Base-by-base conservation (phyloP, 2,329 filamentous ascomycete genomes). In the Hypoxylon sp. region DNA sequence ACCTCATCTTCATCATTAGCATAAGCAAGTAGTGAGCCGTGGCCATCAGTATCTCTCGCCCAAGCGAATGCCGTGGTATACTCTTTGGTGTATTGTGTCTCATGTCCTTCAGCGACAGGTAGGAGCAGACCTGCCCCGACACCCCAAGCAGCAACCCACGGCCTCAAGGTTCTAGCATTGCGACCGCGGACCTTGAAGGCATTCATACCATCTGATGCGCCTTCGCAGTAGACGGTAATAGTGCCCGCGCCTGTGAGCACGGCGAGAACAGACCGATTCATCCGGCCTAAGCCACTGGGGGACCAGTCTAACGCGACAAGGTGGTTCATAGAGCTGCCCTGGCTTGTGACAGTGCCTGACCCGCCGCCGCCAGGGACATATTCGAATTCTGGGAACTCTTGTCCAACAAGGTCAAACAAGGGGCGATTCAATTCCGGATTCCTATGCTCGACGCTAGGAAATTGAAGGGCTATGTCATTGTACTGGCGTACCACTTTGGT, bases 131-230 rank as follows among this genome's bases (percentile, higher is more conserved):
- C 82, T 44, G 84, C 85, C 5, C 87, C 87, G 2, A 89, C 77
- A 0, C 85, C 85, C 87, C 87, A 90, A 1, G 88, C 80, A 0
- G 86, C 81, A 61, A 82, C 80, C 87, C 87, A 89, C 14, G 80
- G 81, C 29, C 78, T 74, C 44, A 80, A 74, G 29, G 83, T 82
- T 71, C 85, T 83, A 9, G 81, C 78, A 14, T 81, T 79, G 9
- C 78, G 77, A 8, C 81, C 77, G 54, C 78, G 76, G 3, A 70
- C 66, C 47, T 73, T 75, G 26, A 72, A 53, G 24, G 71, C 39
- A 71, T 72, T 73, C 48, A 69, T 66, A 5, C 63, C 73, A n/a
- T 71, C 71, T 0, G 74, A 61, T 1, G 73, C 72, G n/a, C 79
- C 77, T 73, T 89, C 87, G 17, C 87, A 87, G 48, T 88, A 84